These are phyloP conservation scores for Dalechampia spathulata DNA, from an alignment of 441 rosid genomes.

Conservation along the genomic window DNA sequence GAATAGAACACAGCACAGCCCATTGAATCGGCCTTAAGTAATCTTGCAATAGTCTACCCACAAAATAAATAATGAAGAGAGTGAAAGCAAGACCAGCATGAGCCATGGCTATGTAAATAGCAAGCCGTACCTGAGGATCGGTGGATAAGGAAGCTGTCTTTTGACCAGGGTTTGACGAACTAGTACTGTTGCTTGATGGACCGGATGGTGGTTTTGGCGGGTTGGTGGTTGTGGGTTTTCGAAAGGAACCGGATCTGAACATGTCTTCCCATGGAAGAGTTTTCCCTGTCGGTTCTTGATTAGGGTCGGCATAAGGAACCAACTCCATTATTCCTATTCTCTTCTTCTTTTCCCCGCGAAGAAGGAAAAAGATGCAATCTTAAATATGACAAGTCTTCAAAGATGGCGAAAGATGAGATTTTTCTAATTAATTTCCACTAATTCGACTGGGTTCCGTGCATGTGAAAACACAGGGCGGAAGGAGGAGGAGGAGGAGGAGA, in stretches of 20 bases:
- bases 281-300: conserved; percentile 30
- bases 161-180: conserved; percentile 19
- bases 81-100: conserved; percentile 84
- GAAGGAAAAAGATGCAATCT: background rate
- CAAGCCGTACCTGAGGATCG: conserved; percentile 79
- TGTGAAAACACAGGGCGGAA: background rate
- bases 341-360: too few species aligned
- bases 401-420: background rate
- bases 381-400: background rate
- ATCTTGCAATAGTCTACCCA: conserved; percentile 72
- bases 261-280: conserved; percentile 83
- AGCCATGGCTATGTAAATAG: conserved; percentile 94
- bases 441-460: too few species aligned
- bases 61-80: conserved; percentile 59
- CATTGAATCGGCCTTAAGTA: conserved; percentile 89
- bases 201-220: conserved; percentile 17
- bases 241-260: conserved; percentile 85
- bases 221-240: conserved; percentile 48
- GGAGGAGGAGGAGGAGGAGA: background rate
- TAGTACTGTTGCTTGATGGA: conserved; percentile 9
- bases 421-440: background rate
- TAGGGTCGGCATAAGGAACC: conserved; percentile 55
- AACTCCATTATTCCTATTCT: conserved; percentile 41
- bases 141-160: conserved; percentile 26
- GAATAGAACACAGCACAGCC: conserved; percentile 93